Evolutionary conservation across 306 rosid genomes (phyloP).

Genomic region (Cucurbita maxima): DNA sequence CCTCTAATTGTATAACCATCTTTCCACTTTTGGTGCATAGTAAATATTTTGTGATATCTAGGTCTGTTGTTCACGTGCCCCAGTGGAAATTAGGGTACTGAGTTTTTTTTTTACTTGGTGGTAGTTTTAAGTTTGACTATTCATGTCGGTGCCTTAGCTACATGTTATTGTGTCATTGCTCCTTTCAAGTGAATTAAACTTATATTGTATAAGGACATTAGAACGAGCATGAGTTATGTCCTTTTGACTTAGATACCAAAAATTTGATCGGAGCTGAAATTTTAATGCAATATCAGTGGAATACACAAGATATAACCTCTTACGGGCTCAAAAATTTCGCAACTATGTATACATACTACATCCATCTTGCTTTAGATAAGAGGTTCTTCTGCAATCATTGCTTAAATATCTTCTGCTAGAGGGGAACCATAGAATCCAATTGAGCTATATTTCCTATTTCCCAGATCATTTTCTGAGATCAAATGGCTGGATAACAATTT

Average conservation of each 20-base stretch:
- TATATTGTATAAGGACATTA: too few species aligned
- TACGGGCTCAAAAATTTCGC: background rate
- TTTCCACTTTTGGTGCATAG: background rate
- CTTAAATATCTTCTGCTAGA: background rate
- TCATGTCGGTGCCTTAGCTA: too few species aligned
- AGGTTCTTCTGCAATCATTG: background rate
- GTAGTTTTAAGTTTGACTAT: too few species aligned
- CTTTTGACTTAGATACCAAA: background rate
- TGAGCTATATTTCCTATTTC: background rate
- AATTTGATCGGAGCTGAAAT: background rate
- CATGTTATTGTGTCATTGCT: too few species aligned
- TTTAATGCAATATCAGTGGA: background rate
- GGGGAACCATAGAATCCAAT: background rate
- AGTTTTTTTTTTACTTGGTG: too few species aligned
- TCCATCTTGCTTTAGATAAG: background rate
- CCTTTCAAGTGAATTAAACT: too few species aligned
- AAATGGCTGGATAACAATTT: background rate
- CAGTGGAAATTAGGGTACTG: too few species aligned
- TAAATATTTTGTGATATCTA: too few species aligned
- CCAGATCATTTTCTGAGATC: background rate
- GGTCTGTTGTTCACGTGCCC: too few species aligned
- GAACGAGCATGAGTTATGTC: background rate
- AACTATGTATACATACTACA: background rate
- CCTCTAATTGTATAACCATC: background rate
- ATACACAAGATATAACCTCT: background rate